phyloP scores from a whole-genome alignment of 805 yeast species.

The Candida morakotiae region DNA sequence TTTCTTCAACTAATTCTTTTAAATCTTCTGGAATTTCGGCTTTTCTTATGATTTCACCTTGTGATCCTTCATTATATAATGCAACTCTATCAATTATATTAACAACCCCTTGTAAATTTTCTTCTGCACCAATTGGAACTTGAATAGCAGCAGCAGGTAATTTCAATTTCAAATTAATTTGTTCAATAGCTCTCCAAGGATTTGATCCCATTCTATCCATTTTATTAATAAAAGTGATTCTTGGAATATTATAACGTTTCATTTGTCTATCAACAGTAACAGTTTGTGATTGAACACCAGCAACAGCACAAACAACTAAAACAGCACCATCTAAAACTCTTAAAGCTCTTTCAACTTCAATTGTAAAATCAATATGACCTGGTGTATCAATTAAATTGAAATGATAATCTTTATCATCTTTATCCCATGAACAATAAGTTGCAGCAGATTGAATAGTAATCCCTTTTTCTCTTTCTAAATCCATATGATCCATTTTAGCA shows the following conservation, averaged over 20 bases:
- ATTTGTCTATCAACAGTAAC: conserved; percentile 98
- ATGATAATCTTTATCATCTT: conserved; percentile 64
- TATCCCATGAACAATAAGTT: conserved; percentile 95
- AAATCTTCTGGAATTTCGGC: conserved; percentile 74
- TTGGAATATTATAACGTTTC: conserved; percentile 96
- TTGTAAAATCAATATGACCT: conserved; percentile 98
- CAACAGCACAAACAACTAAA: conserved; percentile 95
- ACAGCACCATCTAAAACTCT: conserved; percentile 98
- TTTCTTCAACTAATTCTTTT: conserved; percentile 81
- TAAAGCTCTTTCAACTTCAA: conserved; percentile 98
- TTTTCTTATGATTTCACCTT: conserved; percentile 73
- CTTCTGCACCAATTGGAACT: conserved; percentile 95
- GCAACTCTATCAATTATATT: conserved; percentile 87
- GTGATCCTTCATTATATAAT: conserved; percentile 81
- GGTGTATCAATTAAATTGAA: conserved; percentile 97
- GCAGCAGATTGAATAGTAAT: conserved; percentile 99
- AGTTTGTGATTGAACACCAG: conserved; percentile 98
- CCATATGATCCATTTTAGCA: conserved; percentile 99
- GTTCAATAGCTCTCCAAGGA: conserved; percentile 93
- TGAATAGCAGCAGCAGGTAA: conserved; percentile 97
- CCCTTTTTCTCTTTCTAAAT: conserved; percentile 96
- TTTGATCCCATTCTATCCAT: conserved; percentile 99
- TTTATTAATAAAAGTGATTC: conserved; percentile 93
- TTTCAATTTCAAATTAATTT: conserved; percentile 79
- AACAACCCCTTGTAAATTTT: conserved; percentile 80